Percentiles rank a stretch among this genome's conserved stretches.
Conservation (phyloP, 768 basidiomycete species). For the Sarcomyxa edulis region DNA sequence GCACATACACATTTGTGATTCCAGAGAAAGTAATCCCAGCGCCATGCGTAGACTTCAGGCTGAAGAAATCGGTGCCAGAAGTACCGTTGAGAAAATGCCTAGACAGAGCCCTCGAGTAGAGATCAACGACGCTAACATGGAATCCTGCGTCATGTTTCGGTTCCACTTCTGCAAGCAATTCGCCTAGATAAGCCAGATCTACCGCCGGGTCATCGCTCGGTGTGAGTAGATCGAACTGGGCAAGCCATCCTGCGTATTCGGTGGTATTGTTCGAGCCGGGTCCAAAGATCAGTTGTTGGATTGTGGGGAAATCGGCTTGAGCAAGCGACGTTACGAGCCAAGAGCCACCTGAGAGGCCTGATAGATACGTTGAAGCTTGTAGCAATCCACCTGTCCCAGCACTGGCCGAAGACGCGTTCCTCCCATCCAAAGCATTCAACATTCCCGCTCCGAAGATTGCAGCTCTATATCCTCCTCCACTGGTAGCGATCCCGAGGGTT, state of each 20-base stretch:
- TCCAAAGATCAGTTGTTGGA: slow-evolving; percentile 28
- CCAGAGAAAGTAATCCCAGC: slow-evolving; percentile 43
- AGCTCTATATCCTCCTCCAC: slow-evolving; percentile 55
- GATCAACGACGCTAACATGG: slow-evolving; percentile 7
- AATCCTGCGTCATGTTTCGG: slow-evolving; percentile 28
- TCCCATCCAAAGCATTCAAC: slow-evolving; percentile 41
- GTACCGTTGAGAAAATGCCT: slow-evolving; percentile 50
- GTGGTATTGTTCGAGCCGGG: slow-evolving; percentile 11
- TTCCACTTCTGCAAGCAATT: slow-evolving; percentile 17
- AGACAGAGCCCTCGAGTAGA: slow-evolving; percentile 22
- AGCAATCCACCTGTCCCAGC: slow-evolving; percentile 46
- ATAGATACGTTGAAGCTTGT: slow-evolving; percentile 46
- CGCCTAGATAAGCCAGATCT: slow-evolving; percentile 9
- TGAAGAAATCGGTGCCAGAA: slow-evolving; percentile 31
- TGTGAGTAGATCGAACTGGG: slow-evolving; percentile 13
- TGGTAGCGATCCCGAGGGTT: slow-evolving; percentile 42
- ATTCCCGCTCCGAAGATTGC: slow-evolving; percentile 50
- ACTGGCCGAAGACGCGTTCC: slow-evolving; percentile 34
- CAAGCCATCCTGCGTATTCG: slow-evolving; percentile 29
- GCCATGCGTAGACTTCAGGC: slow-evolving; percentile 32
- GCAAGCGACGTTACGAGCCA: slow-evolving; percentile 26
- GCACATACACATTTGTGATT: slow-evolving; percentile 16
- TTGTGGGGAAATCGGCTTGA: slow-evolving; percentile 31
- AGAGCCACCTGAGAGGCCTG: slow-evolving; percentile 42
- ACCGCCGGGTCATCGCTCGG: slow-evolving; percentile 12